These are phyloP conservation scores for Linderniella brevidens DNA, from an alignment of 257 asterid species.

Conservation along the genomic window DNA sequence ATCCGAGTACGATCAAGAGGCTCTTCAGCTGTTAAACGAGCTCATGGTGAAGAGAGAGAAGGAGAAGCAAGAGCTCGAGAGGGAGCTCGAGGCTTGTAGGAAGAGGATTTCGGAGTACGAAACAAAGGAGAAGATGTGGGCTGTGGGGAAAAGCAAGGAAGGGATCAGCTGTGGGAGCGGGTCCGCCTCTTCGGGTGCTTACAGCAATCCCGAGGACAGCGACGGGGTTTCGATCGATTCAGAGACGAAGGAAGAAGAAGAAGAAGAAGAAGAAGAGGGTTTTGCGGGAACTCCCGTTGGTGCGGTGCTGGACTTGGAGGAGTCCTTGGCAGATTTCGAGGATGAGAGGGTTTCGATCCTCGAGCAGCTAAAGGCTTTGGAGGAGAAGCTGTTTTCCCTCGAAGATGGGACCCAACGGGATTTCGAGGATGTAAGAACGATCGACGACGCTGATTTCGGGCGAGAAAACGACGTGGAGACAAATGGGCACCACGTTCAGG, in stretches of 20 bases:
- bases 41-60: constrained; percentile 87
- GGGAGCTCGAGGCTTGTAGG: constrained; percentile 51
- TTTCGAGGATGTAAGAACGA: constrained; percentile 31
- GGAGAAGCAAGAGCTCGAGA: constrained; percentile 78
- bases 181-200: constrained; percentile 62
- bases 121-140: constrained; percentile 36
- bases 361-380: constrained; percentile 70
- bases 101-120: constrained; percentile 57
- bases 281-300: constrained; percentile 41
- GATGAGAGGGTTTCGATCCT: constrained; percentile 76
- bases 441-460: constrained; percentile 30
- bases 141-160: constrained; percentile 32
- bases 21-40: constrained; percentile 79
- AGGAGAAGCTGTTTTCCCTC: constrained; percentile 57
- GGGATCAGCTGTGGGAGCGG: constrained; percentile 51
- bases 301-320: constrained; percentile 56
- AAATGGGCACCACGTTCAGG: constrained; percentile 27
- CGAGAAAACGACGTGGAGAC: constrained; percentile 26
- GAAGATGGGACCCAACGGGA: constrained; percentile 30
- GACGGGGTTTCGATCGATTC: constrained; percentile 63
- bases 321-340: constrained; percentile 77
- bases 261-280: constrained; percentile 47
- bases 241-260: constrained; percentile 40
- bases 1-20: constrained; percentile 95
- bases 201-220: constrained; percentile 70